Evolutionary conservation across 352 stramenopile species (phyloP).

Genomic region (Phytophthora tubulina): DNA sequence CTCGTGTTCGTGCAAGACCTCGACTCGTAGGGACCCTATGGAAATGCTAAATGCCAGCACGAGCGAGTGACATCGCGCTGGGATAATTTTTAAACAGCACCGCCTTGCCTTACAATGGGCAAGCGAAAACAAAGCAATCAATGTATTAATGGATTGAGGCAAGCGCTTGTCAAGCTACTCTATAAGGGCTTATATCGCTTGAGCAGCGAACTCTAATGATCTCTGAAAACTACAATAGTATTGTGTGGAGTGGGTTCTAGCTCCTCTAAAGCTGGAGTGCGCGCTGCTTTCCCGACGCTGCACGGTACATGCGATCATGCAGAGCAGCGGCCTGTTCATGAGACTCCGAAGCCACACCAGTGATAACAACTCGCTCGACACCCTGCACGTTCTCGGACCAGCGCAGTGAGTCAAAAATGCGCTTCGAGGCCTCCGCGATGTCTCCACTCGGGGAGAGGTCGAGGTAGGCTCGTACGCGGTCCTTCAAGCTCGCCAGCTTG

Average conservation of each 20-base stretch:
- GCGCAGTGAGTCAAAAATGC: slow-evolving; percentile 87
- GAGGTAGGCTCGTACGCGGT: slow-evolving; percentile 70
- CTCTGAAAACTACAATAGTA: slow-evolving; percentile 32
- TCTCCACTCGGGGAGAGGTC: slow-evolving; percentile 81
- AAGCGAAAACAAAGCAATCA: neutral
- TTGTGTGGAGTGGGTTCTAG: neutral
- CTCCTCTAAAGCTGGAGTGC: slow-evolving; percentile 52
- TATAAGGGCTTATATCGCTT: slow-evolving; percentile 13
- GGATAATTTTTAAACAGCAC: slow-evolving; percentile 24
- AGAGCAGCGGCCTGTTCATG: slow-evolving; percentile 83
- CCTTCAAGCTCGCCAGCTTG: slow-evolving; percentile 55
- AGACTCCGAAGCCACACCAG: slow-evolving; percentile 55
- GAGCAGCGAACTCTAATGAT: slow-evolving; percentile 24
- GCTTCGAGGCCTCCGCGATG: slow-evolving; percentile 72
- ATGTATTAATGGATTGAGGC: neutral
- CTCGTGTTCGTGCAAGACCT: slow-evolving; percentile 87
- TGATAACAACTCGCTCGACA: slow-evolving; percentile 79
- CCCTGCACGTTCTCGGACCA: slow-evolving; percentile 82
- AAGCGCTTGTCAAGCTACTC: slow-evolving; percentile 28
- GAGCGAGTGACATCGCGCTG: slow-evolving; percentile 14
- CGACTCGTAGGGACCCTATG: slow-evolving; percentile 66
- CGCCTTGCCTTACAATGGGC: neutral
- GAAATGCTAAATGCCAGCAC: slow-evolving; percentile 25
- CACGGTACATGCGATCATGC: slow-evolving; percentile 87
- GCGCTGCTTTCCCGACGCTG: slow-evolving; percentile 78